Base-by-base conservation (phyloP, 805 yeast species). In the Priceomyces fermenticarens region DNA sequence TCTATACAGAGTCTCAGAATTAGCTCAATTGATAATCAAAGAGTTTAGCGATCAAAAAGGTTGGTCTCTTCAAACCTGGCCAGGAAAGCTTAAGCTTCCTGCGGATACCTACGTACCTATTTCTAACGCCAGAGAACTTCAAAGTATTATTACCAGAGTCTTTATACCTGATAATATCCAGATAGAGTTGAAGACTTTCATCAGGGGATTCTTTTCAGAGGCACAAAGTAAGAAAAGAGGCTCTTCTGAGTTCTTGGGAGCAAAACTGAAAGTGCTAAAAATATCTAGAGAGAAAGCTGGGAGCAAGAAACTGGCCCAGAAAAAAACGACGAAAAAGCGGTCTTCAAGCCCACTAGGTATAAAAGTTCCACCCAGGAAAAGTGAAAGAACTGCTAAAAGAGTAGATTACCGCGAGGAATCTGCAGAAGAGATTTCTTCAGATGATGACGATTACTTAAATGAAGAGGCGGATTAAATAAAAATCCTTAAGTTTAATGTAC, bases 21-120 rank as follows among this genome's bases (percentile, higher is more conserved):
- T 89, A 31, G 70, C 88, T 1, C 95, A 86, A 57, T 60, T 85
- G 42, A 64, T 79, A 4, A 69, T 88, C 35, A 75, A 81, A 40
- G 79, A 76, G 41, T 62, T 79, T 16, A 77, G 82, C 32, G 81
- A 76, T 16, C 53, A 62, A 16, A 80, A 74, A 51, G 72, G 70
- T 34, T 88, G 96, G 95, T 75, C 75, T 15, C 67, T 85, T 41
- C 77, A 82, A 16, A 80, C 89, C 0, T 89, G 90, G 80, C 95
- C 96, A 0, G 95, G 91, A 1, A 85, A 83, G 51, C 59, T 85
- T 12, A 76, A 78, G 13, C 58, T 88, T 13, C 83, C 91, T 0
- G 62, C 72, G n/a, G 96, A 88, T 54, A 56, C 86, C 7, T 88
- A 75, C 60, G 64, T 70, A n/a, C 78, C 85, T 1, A 78, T 84